Conservation (phyloP, 2,329 filamentous ascomycete species). For the Pseudogymnoascus pannorum region DNA sequence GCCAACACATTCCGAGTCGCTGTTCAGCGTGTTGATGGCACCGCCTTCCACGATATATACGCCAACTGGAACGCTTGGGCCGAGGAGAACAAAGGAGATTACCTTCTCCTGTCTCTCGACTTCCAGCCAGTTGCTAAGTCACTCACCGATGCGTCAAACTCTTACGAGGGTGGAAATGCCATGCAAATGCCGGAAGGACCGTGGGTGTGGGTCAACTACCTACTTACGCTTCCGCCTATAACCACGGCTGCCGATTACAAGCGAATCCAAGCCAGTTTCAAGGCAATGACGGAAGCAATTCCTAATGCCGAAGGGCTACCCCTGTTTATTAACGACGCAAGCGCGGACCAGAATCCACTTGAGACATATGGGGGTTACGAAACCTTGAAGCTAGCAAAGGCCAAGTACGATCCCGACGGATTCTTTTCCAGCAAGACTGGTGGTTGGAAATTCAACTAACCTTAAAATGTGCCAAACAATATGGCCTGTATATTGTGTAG, state of each 20-base stretch:
- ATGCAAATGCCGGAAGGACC: conserved; percentile 31
- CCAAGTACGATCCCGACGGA: conserved; percentile 25
- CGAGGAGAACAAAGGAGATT: conserved; percentile 27
- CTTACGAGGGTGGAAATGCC: conserved; percentile 27
- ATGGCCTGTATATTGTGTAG: neutral
- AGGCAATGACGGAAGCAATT: conserved; percentile 25
- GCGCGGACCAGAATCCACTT: neutral
- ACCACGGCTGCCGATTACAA: conserved; percentile 24
- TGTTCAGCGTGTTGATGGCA: conserved; percentile 25
- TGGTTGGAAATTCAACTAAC: conserved; percentile 18
- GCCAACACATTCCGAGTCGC: conserved; percentile 31
- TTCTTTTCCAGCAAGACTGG: conserved; percentile 25
- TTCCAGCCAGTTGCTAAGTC: conserved; percentile 27
- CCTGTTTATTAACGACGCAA: conserved; percentile 27
- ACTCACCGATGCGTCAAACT: conserved; percentile 28
- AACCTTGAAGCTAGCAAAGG: conserved; percentile 28
- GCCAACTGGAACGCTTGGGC: conserved; percentile 27
- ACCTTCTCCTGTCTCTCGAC: conserved; percentile 22
- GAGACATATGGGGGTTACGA: conserved; percentile 22
- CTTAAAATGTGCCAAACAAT: neutral
- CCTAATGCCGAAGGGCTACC: conserved; percentile 25
- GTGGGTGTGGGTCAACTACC: conserved; percentile 29
- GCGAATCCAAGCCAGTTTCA: conserved; percentile 26
- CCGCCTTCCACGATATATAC: neutral
- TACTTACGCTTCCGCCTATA: conserved; percentile 22